A percentile compares a stretch with the other conserved stretches of the same genome.
These are phyloP conservation scores for Lasiosphaeria ovina DNA, from an alignment of 495 filamentous ascomycete genomes.

Conservation along the genomic window DNA sequence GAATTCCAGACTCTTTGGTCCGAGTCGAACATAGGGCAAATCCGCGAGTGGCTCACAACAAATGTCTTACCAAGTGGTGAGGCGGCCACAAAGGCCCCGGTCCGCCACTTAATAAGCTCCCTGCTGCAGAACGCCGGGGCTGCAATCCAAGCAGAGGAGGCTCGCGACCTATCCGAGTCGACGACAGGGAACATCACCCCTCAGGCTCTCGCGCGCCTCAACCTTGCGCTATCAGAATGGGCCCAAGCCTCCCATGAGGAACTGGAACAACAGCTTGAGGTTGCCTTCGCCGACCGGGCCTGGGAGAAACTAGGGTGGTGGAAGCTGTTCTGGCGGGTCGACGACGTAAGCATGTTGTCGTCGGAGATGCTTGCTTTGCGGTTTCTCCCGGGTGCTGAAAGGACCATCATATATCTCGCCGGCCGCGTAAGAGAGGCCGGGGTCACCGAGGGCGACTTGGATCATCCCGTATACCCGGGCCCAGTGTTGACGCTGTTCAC, in stretches of 20 bases:
- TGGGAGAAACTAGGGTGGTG: slow-evolving; percentile 87
- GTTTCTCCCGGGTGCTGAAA: slow-evolving; percentile 76
- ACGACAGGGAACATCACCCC: slow-evolving; percentile 32
- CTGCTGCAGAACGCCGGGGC: slow-evolving; percentile 58
- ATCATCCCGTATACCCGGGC: slow-evolving; percentile 18
- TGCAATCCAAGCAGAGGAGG: slow-evolving; percentile 52
- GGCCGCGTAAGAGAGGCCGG: slow-evolving; percentile 71
- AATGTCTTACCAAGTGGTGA: slow-evolving; percentile 35
- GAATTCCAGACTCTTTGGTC: slow-evolving; percentile 73
- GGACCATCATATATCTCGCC: slow-evolving; percentile 72
- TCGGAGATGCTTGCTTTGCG: slow-evolving; percentile 68
- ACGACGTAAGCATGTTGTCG: slow-evolving; percentile 81
- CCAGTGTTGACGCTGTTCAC: slow-evolving; percentile 12
- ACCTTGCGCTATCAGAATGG: slow-evolving; percentile 62
- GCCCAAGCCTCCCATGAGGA: slow-evolving; percentile 79
- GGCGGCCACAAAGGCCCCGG: slow-evolving; percentile 57
- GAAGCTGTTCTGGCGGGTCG: slow-evolving; percentile 91
- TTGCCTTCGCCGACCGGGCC: slow-evolving; percentile 62
- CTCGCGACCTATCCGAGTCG: slow-evolving; percentile 29
- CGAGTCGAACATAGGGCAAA: slow-evolving; percentile 60
- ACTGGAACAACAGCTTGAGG: slow-evolving; percentile 71
- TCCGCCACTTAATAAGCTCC: slow-evolving; percentile 65
- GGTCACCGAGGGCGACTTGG: slow-evolving; percentile 3
- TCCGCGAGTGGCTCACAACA: slow-evolving; percentile 66
- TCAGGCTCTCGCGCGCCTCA: slow-evolving; percentile 49